Conservation (phyloP, 768 basidiomycete species). For the Pisolithus microcarpus region DNA sequence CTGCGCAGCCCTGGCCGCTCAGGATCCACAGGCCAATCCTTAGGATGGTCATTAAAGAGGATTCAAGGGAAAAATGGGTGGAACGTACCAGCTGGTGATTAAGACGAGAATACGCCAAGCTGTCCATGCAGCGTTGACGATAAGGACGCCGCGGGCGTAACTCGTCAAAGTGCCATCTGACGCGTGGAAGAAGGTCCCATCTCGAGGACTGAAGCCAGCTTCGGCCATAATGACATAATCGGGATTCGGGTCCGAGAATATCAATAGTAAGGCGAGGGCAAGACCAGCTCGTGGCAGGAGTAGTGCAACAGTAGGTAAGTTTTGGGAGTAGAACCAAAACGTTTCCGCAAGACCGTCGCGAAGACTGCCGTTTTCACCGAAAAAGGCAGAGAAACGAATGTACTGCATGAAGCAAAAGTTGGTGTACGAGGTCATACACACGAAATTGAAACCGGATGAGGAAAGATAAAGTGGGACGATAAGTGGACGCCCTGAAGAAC, state of each 20-base stretch:
- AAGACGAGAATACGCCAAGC: slow-evolving; percentile 69
- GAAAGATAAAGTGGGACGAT: slow-evolving; percentile 82
- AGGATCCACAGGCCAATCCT: slow-evolving; percentile 77
- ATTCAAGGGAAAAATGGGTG: background rate
- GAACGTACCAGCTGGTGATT: slow-evolving; percentile 54
- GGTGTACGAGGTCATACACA: slow-evolving; percentile 70
- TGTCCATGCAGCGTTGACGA: slow-evolving; percentile 77
- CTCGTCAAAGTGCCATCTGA: slow-evolving; percentile 58
- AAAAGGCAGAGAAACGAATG: slow-evolving; percentile 66
- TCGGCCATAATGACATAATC: slow-evolving; percentile 40
- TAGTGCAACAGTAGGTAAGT: slow-evolving; percentile 73
- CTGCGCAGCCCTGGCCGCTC: slow-evolving; percentile 69
- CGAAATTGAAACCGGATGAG: slow-evolving; percentile 66
- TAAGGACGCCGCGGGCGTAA: slow-evolving; percentile 74
- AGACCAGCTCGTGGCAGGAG: slow-evolving; percentile 80
- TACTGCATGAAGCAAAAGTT: slow-evolving; percentile 82
- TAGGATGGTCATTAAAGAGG: background rate
- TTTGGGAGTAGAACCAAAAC: slow-evolving; percentile 79
- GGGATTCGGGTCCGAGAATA: slow-evolving; percentile 47
- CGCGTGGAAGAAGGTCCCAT: slow-evolving; percentile 66
- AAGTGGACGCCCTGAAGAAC: slow-evolving; percentile 62
- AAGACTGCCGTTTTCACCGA: slow-evolving; percentile 41
- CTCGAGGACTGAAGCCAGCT: slow-evolving; percentile 46
- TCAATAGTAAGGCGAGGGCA: slow-evolving; percentile 61
- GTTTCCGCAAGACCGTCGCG: slow-evolving; percentile 72